Conservation (phyloP, 345 rosid species). For the Odontarrhena argentea region DNA sequence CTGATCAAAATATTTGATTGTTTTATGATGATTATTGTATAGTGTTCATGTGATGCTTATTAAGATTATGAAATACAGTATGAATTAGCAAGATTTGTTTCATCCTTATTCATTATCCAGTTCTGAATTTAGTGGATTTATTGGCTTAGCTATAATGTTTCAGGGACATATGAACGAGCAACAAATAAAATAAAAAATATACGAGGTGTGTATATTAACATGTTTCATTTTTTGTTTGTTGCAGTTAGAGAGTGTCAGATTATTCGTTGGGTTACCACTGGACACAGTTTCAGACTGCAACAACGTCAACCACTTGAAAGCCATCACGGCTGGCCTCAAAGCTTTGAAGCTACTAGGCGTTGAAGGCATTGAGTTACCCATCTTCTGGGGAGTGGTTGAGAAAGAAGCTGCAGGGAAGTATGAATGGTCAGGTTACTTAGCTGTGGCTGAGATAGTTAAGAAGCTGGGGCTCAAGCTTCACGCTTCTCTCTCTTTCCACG, state of each 20-base stretch:
- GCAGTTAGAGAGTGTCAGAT: constrained; percentile 59
- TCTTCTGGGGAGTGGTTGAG: constrained; percentile 97
- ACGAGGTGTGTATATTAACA: background rate
- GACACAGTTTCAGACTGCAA: constrained; percentile 70
- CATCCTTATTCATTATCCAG: too few species aligned
- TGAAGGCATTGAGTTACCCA: constrained; percentile 85
- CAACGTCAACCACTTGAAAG: constrained; percentile 67
- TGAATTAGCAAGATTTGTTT: background rate
- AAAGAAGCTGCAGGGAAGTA: constrained; percentile 75
- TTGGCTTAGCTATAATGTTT: too few species aligned
- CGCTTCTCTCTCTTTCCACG: constrained; percentile 75
- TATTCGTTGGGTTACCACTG: constrained; percentile 85
- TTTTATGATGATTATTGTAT: background rate
- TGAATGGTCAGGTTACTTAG: constrained; percentile 84
- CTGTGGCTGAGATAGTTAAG: constrained; percentile 77
- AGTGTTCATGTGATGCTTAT: background rate
- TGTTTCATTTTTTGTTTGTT: constrained; percentile 1
- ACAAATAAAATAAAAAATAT: background rate
- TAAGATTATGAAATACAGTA: background rate
- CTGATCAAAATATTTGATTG: too few species aligned
- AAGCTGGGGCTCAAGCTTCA: constrained; percentile 79
- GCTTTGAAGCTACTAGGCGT: constrained; percentile 88
- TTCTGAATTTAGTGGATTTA: too few species aligned
- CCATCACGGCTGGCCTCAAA: constrained; percentile 74
- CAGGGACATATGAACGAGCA: background rate